Evolutionary conservation across 1,284 basidiomycete species (phyloP).

Genomic region (Pseudozyma sp.): DNA sequence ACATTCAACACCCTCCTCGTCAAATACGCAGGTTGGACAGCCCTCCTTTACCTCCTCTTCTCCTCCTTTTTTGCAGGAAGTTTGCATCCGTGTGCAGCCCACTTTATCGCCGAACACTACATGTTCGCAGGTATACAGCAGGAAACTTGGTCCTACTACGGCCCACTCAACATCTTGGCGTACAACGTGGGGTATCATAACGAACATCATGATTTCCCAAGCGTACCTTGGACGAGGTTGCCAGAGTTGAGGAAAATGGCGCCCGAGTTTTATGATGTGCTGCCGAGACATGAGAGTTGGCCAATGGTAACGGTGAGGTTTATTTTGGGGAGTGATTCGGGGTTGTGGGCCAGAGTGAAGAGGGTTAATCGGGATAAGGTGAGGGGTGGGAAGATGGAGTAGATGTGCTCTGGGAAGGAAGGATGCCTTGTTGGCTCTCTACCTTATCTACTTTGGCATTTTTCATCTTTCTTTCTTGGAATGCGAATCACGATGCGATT

Average conservation of each 20-base stretch:
- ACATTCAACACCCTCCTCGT: slow-evolving; percentile 76
- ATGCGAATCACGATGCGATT: too few relatives aligned
- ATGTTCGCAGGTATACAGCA: slow-evolving; percentile 72
- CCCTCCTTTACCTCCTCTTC: slow-evolving; percentile 80
- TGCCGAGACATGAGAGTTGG: slow-evolving; percentile 91
- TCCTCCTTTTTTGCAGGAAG: slow-evolving; percentile 95
- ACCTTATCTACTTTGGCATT: too few relatives aligned
- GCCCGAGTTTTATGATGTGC: slow-evolving; percentile 89
- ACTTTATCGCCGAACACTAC: slow-evolving; percentile 89
- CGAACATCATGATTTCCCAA: slow-evolving; percentile 99
- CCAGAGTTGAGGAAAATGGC: slow-evolving; percentile 84
- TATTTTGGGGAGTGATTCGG: slow-evolving; percentile 75
- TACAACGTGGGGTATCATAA: slow-evolving; percentile 99
- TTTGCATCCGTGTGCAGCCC: slow-evolving; percentile 92
- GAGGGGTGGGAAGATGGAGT: slow-evolving; percentile 2
- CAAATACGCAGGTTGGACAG: slow-evolving; percentile 45
- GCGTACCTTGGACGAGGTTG: slow-evolving; percentile 93
- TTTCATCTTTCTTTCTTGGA: too few relatives aligned
- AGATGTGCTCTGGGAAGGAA: not conserved
- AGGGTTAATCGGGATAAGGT: slow-evolving; percentile 30
- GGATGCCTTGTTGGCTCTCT: too few relatives aligned
- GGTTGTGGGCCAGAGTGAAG: slow-evolving; percentile 63
- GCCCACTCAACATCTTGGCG: slow-evolving; percentile 87
- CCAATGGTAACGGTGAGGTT: slow-evolving; percentile 93
- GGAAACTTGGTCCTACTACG: slow-evolving; percentile 98